A percentile compares a stretch with the other conserved stretches of the same genome.
Conservation (phyloP, 192 early-diverging fungal genomes). For the Coemansia sp. region DNA sequence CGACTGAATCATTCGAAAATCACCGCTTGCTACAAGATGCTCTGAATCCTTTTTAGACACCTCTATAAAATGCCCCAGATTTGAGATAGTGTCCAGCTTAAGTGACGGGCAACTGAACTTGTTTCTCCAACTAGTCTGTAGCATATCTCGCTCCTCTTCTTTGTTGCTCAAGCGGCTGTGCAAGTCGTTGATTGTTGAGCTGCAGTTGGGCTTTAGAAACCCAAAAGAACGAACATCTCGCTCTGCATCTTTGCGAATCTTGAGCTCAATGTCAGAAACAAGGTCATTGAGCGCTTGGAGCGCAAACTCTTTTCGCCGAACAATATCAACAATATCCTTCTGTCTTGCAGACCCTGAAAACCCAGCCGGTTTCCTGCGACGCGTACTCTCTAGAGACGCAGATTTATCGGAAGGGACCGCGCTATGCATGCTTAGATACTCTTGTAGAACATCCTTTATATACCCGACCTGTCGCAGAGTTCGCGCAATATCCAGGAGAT, state of each 20-base stretch:
- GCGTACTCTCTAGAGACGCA: neutral
- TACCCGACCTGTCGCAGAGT: constrained; percentile 59
- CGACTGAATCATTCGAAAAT: constrained; percentile 56
- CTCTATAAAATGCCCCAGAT: constrained; percentile 59
- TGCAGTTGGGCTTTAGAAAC: constrained; percentile 55
- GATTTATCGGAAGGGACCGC: neutral
- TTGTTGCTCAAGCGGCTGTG: constrained; percentile 45
- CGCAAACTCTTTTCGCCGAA: constrained; percentile 26
- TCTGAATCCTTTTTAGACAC: constrained; percentile 50
- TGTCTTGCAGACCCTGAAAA: neutral
- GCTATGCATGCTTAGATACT: constrained; percentile 16
- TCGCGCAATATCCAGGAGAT: constrained; percentile 61
- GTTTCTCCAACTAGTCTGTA: constrained; percentile 45
- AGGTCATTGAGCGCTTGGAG: constrained; percentile 52
- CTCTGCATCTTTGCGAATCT: constrained; percentile 54
- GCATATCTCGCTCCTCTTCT: constrained; percentile 41
- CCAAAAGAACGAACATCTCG: constrained; percentile 54
- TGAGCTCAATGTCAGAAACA: constrained; percentile 38
- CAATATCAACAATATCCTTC: constrained; percentile 11
- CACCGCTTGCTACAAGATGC: constrained; percentile 19
- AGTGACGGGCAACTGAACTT: constrained; percentile 40
- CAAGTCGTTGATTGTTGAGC: constrained; percentile 29
- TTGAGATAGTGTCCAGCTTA: constrained; percentile 42
- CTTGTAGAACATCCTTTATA: constrained; percentile 43
- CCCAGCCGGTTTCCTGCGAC: neutral